Conservation (phyloP, 2,329 filamentous ascomycete genomes). For the Aspergillus intermedius region DNA sequence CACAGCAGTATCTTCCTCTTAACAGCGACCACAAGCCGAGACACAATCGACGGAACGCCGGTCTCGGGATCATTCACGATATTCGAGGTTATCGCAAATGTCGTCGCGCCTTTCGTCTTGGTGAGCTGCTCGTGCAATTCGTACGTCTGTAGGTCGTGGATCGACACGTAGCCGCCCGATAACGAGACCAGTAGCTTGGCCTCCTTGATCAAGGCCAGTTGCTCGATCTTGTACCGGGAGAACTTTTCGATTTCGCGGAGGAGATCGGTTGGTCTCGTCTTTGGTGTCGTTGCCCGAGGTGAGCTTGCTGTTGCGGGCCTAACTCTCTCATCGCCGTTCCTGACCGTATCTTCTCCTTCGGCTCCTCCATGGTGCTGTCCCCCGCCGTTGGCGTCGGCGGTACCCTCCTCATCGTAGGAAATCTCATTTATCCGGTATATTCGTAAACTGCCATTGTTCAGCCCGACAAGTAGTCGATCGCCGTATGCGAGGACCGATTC, state of each 20-base stretch:
- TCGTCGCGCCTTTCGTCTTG: constrained; percentile 79
- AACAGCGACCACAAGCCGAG: constrained; percentile 81
- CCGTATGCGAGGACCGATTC: constrained; percentile 91
- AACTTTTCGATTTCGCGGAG: constrained; percentile 92
- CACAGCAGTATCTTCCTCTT: constrained; percentile 85
- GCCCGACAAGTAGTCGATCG: constrained; percentile 83
- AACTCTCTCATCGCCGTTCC: constrained; percentile 8
- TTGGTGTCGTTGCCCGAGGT: constrained; percentile 8
- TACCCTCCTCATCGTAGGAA: constrained; percentile 23
- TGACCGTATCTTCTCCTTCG: constrained; percentile 9
- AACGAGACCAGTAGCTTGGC: constrained; percentile 85
- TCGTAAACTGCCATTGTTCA: constrained; percentile 81
- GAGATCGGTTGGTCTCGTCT: constrained; percentile 64
- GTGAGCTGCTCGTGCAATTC: constrained; percentile 70
- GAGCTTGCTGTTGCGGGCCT: constrained; percentile 5
- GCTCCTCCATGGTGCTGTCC: constrained; percentile 11
- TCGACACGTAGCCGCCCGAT: constrained; percentile 80
- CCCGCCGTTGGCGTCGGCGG: constrained; percentile 28
- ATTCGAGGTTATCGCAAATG: constrained; percentile 91
- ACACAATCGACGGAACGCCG: constrained; percentile 87
- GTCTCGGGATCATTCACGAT: constrained; percentile 84
- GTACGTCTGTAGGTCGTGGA: constrained; percentile 84
- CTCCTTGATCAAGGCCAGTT: constrained; percentile 93
- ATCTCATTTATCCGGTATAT: constrained; percentile 83
- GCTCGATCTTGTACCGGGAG: constrained; percentile 80